phyloP scores from a whole-genome alignment of 2,329 filamentous ascomycete species.

The Ophiocordyceps camponoti-floridani region DNA sequence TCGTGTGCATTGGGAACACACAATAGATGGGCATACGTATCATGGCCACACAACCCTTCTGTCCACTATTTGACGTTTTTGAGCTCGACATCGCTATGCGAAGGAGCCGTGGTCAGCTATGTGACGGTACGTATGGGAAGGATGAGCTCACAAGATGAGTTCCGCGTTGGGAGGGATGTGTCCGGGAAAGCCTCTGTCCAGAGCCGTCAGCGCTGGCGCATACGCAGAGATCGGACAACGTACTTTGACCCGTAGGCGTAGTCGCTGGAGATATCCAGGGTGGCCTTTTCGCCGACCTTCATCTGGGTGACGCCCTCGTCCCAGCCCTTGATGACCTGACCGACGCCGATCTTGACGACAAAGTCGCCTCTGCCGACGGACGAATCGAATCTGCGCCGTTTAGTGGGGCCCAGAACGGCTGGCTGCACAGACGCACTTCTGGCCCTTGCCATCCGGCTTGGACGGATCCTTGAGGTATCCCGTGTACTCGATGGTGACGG shows the following conservation, averaged over 20 bases:
- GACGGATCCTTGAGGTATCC: constrained; percentile 61
- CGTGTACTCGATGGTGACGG: constrained; percentile 77
- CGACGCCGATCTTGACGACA: constrained; percentile 59
- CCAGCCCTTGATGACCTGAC: constrained; percentile 77
- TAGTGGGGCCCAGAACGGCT: neutral
- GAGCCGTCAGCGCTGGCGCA: neutral
- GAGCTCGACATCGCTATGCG: constrained; percentile 2
- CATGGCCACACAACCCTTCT: neutral
- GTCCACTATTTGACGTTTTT: neutral
- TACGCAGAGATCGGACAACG: constrained; percentile 7
- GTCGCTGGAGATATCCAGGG: constrained; percentile 51
- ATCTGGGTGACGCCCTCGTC: constrained; percentile 74
- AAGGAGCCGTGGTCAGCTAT: neutral
- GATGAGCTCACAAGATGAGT: constrained; percentile 59
- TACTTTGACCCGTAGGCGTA: constrained; percentile 6
- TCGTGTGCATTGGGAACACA: neutral
- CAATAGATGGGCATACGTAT: neutral
- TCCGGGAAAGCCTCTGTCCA: constrained; percentile 53
- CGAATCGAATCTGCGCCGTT: constrained; percentile 61
- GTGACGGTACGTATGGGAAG: too few relatives aligned
- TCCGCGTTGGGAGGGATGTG: constrained; percentile 59
- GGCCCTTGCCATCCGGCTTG: constrained; percentile 47
- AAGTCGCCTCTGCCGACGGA: constrained; percentile 67
- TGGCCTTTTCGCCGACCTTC: constrained; percentile 81
- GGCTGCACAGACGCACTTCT: constrained; percentile 37